phyloP scores from a whole-genome alignment of 1,284 basidiomycete genomes.

The Golubevia sp. region DNA sequence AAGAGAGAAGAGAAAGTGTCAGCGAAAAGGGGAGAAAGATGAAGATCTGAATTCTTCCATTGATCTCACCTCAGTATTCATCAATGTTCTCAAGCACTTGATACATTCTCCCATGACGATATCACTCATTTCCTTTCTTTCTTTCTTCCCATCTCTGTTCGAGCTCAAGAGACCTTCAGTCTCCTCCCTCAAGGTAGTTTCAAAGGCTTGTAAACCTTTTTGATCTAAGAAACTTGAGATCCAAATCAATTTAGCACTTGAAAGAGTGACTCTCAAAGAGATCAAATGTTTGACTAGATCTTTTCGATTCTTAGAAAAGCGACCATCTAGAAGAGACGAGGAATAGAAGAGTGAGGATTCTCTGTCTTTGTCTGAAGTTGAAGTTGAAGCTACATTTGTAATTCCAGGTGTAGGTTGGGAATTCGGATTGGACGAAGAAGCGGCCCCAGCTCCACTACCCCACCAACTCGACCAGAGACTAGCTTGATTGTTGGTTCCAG shows the following conservation, averaged over 20 bases:
- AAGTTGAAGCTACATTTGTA: conserved; percentile 7
- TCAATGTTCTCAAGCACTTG: conserved; percentile 78
- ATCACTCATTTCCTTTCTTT: conserved; percentile 44
- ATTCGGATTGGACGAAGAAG: not conserved
- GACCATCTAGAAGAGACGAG: conserved; percentile 18
- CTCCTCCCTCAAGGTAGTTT: conserved; percentile 29
- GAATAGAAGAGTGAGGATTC: conserved; percentile 14
- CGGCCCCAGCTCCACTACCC: conserved; percentile 18
- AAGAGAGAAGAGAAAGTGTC: not conserved
- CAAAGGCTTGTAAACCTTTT: conserved; percentile 70
- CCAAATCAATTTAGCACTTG: conserved; percentile 79
- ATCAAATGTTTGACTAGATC: conserved; percentile 74
- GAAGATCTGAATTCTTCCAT: not conserved
- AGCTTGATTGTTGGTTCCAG: conserved; percentile 14
- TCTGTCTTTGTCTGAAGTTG: conserved; percentile 9
- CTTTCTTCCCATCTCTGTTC: conserved; percentile 12
- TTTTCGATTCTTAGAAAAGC: conserved; percentile 19
- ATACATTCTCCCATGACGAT: conserved; percentile 62
- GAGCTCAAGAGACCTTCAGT: conserved; percentile 10
- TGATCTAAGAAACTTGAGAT: conserved; percentile 74
- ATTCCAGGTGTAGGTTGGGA: conserved; percentile 6
- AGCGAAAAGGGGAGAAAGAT: not conserved
- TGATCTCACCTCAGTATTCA: conserved; percentile 78
- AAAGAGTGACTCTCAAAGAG: conserved; percentile 80
- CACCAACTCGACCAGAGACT: conserved; percentile 45